Conservation (phyloP, 1,284 basidiomycete genomes). For the Fomitopsis betulina region DNA sequence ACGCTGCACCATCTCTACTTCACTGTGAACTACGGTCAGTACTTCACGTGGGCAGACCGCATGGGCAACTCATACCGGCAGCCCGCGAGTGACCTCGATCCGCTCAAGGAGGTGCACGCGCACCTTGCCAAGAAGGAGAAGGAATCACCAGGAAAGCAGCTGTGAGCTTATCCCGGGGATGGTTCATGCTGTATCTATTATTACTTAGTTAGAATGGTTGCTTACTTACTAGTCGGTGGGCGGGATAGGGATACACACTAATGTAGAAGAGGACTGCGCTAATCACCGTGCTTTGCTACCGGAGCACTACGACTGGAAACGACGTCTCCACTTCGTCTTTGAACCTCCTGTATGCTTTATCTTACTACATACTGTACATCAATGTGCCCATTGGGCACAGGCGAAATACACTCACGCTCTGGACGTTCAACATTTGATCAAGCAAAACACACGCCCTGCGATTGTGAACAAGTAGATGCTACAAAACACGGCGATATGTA, state of each 20-base stretch:
- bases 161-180: constrained; percentile 5
- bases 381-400: not conserved
- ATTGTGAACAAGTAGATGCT: not conserved
- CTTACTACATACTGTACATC: not conserved
- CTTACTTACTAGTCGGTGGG: not conserved
- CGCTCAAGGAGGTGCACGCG: constrained; percentile 63
- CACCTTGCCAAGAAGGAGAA: constrained; percentile 17
- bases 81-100: constrained; percentile 82
- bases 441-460: not conserved
- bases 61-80: constrained; percentile 84
- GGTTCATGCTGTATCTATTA: not conserved
- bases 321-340: not conserved
- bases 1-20: constrained; percentile 96
- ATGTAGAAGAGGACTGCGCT: not conserved
- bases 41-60: constrained; percentile 95
- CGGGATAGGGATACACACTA: not conserved
- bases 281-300: not conserved
- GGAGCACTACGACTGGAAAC: not conserved
- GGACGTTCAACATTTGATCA: not conserved
- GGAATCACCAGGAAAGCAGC: constrained; percentile 17
- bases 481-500: not conserved
- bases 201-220: not conserved
- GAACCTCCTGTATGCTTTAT: not conserved
- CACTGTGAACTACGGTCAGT: constrained; percentile 96
- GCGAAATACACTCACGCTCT: not conserved